A percentile compares a stretch with the other conserved stretches of the same genome.
These are phyloP conservation scores for Leccinum subatratum DNA, from an alignment of 1,284 basidiomycete genomes.

Conservation along the genomic window DNA sequence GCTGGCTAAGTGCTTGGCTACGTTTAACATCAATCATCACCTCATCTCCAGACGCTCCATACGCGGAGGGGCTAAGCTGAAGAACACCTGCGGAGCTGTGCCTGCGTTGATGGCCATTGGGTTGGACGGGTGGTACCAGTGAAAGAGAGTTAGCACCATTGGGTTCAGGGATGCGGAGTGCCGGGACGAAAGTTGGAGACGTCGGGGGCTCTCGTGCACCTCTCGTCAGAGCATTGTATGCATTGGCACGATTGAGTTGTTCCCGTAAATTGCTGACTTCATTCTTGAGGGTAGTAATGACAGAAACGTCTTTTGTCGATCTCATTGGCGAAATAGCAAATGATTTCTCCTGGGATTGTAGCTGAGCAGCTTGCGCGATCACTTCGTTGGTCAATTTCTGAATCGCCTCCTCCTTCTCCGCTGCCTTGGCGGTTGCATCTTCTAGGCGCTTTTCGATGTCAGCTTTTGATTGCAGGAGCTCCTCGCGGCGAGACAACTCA, in stretches of 20 bases:
- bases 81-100: conserved; percentile 84
- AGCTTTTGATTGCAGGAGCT: conserved; percentile 71
- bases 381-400: conserved; percentile 78
- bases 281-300: conserved; percentile 84
- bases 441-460: conserved; percentile 82
- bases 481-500: conserved; percentile 72
- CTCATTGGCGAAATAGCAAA: conserved; percentile 58
- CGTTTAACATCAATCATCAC: conserved; percentile 74
- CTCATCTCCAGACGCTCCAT: conserved; percentile 74
- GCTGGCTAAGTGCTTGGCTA: conserved; percentile 70
- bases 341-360: conserved; percentile 76
- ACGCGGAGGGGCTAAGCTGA: conserved; percentile 55
- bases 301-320: conserved; percentile 75
- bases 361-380: conserved; percentile 64
- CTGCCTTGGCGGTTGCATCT: conserved; percentile 68
- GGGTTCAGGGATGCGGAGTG: conserved; percentile 54
- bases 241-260: conserved; percentile 91
- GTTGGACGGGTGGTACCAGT: conserved; percentile 28
- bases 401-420: conserved; percentile 84
- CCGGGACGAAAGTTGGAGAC: conserved; percentile 78
- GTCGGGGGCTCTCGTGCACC: conserved; percentile 68
- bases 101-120: conserved; percentile 66
- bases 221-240: conserved; percentile 78
- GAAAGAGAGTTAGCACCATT: conserved; percentile 40
- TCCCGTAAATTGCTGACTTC: conserved; percentile 91